phyloP scores from a whole-genome alignment of 106 monocot species.

The Acorus gramineus region DNA sequence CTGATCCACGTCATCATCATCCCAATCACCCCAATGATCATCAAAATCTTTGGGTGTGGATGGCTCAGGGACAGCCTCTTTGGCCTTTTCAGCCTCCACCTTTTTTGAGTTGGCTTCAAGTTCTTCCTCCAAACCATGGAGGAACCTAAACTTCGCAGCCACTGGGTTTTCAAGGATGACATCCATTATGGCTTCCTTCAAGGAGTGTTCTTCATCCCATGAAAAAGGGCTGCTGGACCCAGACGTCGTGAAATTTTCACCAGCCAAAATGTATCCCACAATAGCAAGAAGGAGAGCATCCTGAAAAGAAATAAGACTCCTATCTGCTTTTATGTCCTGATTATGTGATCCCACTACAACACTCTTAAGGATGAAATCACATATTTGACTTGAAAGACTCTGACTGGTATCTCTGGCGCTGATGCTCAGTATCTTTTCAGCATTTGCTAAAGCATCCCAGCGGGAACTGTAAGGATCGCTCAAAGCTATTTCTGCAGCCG shows the following conservation, averaged over 20 bases:
- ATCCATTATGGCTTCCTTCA: conserved; percentile 84
- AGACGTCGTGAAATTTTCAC: conserved; percentile 76
- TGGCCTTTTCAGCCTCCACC: conserved; percentile 12
- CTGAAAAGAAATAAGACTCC: conserved; percentile 64
- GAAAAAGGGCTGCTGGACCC: conserved; percentile 68
- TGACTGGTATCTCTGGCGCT: conserved; percentile 68
- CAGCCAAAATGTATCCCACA: conserved; percentile 86
- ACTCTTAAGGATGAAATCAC: conserved; percentile 80
- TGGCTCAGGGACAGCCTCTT: conserved; percentile 15
- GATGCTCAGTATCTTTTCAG: conserved; percentile 70
- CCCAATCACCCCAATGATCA: conserved; percentile 94
- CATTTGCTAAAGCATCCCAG: conserved; percentile 91
- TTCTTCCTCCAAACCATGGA: conserved; percentile 70
- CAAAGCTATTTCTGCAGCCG: conserved; percentile 59
- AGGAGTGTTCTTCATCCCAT: conserved; percentile 90
- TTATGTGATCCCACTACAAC: conserved; percentile 22
- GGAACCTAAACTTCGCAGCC: conserved; percentile 42
- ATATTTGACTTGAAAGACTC: conserved; percentile 74
- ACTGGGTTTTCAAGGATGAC: conserved; percentile 55
- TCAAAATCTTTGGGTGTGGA: conserved; percentile 61
- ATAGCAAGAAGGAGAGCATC: conserved; percentile 75
- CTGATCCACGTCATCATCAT: conserved; percentile 56
- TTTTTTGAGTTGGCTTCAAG: conserved; percentile 45
- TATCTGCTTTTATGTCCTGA: conserved; percentile 7
- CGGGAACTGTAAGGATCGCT: conserved; percentile 57